These are phyloP conservation scores for Talaromyces adpressus DNA, from an alignment of 495 filamentous ascomycete genomes.

Conservation along the genomic window DNA sequence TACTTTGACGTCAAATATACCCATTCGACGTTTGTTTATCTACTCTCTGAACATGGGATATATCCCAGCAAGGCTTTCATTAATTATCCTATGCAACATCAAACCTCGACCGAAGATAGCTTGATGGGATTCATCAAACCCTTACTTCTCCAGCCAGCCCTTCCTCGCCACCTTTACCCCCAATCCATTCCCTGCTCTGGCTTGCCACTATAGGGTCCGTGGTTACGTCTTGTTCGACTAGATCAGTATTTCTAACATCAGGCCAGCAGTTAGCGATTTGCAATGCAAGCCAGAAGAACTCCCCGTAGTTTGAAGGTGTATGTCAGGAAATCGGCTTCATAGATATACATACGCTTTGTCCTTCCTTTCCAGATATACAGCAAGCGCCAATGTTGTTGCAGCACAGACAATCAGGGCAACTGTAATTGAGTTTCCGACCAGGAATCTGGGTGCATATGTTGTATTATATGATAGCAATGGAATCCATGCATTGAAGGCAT, in stretches of 20 bases:
- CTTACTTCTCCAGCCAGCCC: background rate
- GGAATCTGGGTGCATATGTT: background rate
- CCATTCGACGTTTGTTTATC: background rate
- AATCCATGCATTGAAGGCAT: constrained; percentile 6
- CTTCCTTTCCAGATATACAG: background rate
- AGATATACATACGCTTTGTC: background rate
- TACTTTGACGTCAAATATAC: background rate
- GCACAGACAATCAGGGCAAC: constrained; percentile 4
- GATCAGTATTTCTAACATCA: background rate
- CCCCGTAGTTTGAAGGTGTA: background rate
- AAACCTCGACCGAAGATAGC: background rate
- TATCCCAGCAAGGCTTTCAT: background rate
- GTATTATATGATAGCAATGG: constrained; percentile 6
- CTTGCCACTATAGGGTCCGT: background rate
- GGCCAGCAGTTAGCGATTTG: background rate
- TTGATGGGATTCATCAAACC: background rate
- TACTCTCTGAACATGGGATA: background rate
- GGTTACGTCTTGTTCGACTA: background rate
- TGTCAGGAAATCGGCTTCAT: background rate
- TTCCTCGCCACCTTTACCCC: background rate
- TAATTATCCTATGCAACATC: background rate
- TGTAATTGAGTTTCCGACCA: constrained; percentile 6
- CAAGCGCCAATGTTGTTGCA: background rate
- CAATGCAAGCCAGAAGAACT: background rate
- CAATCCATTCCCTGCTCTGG: background rate